Conservation (phyloP, 805 yeast species). For the Dipodascopsis tothii region DNA sequence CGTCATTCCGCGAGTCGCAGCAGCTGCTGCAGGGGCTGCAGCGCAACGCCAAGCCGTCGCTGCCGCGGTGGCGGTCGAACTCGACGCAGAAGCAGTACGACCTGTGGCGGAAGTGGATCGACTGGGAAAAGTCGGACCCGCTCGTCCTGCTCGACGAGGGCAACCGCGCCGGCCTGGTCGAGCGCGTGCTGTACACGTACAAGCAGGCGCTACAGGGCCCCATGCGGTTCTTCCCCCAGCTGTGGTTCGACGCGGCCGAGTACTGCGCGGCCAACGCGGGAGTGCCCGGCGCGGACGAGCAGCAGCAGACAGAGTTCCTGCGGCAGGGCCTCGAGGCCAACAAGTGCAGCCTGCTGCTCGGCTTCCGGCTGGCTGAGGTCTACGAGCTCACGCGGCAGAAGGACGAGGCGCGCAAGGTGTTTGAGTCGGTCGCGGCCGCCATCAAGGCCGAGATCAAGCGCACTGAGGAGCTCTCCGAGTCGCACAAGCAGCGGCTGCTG, state of each 20-base stretch:
- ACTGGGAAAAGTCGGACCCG: conserved; percentile 69
- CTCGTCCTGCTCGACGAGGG: conserved; percentile 45
- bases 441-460: conserved; percentile 37
- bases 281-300: conserved; percentile 21
- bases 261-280: conserved; percentile 35
- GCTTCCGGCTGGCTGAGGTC: conserved; percentile 60
- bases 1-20: conserved; percentile 64
- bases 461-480: conserved; percentile 22
- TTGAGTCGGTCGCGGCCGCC: conserved; percentile 44
- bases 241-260: conserved; percentile 55
- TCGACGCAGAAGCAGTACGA: conserved; percentile 37
- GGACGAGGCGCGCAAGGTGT: conserved; percentile 44
- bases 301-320: conserved; percentile 39
- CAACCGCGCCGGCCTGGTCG: conserved; percentile 36
- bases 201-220: conserved; percentile 53
- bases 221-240: conserved; percentile 58
- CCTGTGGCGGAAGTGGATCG: conserved; percentile 67
- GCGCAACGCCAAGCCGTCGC: conserved; percentile 24
- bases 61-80: conserved; percentile 24
- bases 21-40: conserved; percentile 48
- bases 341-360: conserved; percentile 61
- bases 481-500: conserved; percentile 12
- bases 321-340: conserved; percentile 52
- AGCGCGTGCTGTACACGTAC: conserved; percentile 64
- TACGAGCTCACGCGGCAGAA: conserved; percentile 53